Evolutionary conservation across 495 filamentous ascomycete genomes (phyloP).

Genomic region (Neurospora intermedia): DNA sequence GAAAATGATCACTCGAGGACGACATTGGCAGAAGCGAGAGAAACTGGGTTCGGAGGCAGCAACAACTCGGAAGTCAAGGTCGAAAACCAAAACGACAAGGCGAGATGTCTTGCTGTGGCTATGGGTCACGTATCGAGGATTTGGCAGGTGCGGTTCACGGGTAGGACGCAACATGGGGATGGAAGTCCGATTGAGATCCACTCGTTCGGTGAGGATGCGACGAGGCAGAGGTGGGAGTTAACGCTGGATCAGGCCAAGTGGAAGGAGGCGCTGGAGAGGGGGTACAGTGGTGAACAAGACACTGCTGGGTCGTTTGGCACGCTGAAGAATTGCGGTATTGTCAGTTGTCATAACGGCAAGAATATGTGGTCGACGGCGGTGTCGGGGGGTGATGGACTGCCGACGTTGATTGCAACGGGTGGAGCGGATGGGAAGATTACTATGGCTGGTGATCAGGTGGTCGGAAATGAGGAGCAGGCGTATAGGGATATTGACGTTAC

Average conservation of each 20-base stretch:
- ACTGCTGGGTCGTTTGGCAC: constrained; percentile 11
- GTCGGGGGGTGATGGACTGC: constrained; percentile 12
- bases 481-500: constrained; percentile 9
- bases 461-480: neutral
- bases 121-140: constrained; percentile 87
- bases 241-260: constrained; percentile 15
- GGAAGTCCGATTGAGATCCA: constrained; percentile 35
- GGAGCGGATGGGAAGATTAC: constrained; percentile 68
- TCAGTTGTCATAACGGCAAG: constrained; percentile 66
- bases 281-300: constrained; percentile 2
- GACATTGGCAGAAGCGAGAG: constrained; percentile 22
- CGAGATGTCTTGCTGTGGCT: constrained; percentile 45
- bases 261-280: neutral
- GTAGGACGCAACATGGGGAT: constrained; percentile 4
- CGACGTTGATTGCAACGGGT: constrained; percentile 55
- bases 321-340: constrained; percentile 42
- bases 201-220: constrained; percentile 73
- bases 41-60: constrained; percentile 38
- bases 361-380: constrained; percentile 77
- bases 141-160: constrained; percentile 65
- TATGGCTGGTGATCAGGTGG: constrained; percentile 20
- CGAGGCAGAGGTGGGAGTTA: constrained; percentile 59
- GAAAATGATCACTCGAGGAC: neutral
- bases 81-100: constrained; percentile 8
- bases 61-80: constrained; percentile 16